Base-by-base conservation (phyloP, 345 rosid genomes). In the Citrus glauca region DNA sequence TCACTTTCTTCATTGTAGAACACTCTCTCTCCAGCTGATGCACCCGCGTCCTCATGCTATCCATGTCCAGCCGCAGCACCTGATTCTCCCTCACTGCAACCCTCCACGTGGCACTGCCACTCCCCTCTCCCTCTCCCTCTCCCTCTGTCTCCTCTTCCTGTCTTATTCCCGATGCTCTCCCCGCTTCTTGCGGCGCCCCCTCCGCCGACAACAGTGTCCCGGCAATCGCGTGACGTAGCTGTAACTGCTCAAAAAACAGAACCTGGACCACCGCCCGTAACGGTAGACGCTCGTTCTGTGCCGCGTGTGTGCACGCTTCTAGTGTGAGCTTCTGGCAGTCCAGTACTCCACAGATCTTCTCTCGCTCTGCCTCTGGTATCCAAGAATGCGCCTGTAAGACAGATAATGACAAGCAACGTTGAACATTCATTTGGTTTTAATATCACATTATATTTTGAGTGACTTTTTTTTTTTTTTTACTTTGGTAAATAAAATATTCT, bases 231-330 rank as follows among this genome's bases (percentile, higher is more conserved):
- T 95, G 98, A 7, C 97, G 95, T 66, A 95, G 89, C 77, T 95
- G 98, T 14, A 93, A 82, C 90, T 95, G 98, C 87, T 95, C 98
- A 83, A 92, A 95, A 82, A 95, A 95, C 73, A 95, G 84, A n/a
- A 95, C 99, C 82, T 94, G 99, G 22, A 96, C 99, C 61, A 96
- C 95, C 40, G 96, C 93, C 9, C 98, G 94, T 50, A 96, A 84
- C 3, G 99, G 99, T 53, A 96, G 84, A 32, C 97, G 91, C 91
- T 96, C 99, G 85, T 94, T 96, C 57, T 96, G 99, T 1, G 99
- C 98, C 10, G 99, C 98, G 91, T 96, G 99, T 1, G 99, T 96
- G 89, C 98, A 96, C 28, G 99, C 99, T 76, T 92, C 99, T 0
- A 96, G 85, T 6, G 99, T 96, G 2, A 96, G 91, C 84, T 96